A percentile compares a stretch with the other conserved stretches of the same genome.
These are phyloP conservation scores for Triangularia setosa DNA, from an alignment of 2,329 filamentous ascomycete species.

Conservation along the genomic window DNA sequence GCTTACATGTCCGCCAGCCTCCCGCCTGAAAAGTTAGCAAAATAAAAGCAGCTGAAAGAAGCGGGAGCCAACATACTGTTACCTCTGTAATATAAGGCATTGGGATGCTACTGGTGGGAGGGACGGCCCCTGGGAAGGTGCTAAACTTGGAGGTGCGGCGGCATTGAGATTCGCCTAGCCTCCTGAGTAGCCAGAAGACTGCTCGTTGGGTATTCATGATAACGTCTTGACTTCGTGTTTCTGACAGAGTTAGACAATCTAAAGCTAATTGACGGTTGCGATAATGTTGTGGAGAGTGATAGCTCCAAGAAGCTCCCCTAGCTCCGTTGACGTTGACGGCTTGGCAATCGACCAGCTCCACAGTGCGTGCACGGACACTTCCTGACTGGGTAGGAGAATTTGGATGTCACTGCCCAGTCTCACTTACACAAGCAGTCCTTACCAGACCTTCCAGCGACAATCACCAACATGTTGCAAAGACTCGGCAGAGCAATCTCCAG, in stretches of 20 bases:
- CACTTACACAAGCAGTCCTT: background rate
- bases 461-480: background rate
- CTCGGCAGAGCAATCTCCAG: background rate
- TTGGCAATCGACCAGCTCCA: background rate
- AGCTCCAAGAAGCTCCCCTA: background rate
- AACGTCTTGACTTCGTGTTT: background rate
- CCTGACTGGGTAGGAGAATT: background rate
- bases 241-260: background rate
- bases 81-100: slow-evolving; percentile 58
- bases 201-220: slow-evolving; percentile 37
- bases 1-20: slow-evolving; percentile 72
- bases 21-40: slow-evolving; percentile 54
- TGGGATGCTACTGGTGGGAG: slow-evolving; percentile 42
- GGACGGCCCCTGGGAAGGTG: slow-evolving; percentile 27
- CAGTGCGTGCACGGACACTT: background rate
- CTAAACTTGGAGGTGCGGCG: slow-evolving; percentile 44
- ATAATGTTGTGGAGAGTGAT: background rate
- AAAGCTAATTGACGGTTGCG: background rate
- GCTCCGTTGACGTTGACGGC: background rate
- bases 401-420: background rate
- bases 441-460: background rate
- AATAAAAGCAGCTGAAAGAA: background rate
- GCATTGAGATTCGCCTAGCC: slow-evolving; percentile 33
- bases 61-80: slow-evolving; percentile 37
- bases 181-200: slow-evolving; percentile 34